Base-by-base conservation (phyloP, 2,329 filamentous ascomycete species). In the Neophaeococcomyces aloes region DNA sequence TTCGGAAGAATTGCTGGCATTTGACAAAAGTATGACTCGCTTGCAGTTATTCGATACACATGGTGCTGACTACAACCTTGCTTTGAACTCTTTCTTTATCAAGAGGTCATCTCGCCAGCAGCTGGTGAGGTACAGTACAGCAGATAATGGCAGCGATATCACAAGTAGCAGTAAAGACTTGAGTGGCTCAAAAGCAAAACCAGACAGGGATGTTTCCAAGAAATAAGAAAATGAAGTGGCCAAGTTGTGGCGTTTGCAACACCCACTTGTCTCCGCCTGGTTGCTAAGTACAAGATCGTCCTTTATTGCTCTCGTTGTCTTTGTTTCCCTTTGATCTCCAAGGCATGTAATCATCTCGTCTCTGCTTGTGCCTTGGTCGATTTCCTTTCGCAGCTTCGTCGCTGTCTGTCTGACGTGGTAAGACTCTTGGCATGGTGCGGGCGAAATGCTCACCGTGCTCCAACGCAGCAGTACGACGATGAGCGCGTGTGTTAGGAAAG, bases 401-500 rank as follows among this genome's bases (percentile, higher is more conserved):
- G 17, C 25, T 29, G 31, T 8, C 25, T 30, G 31, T 27, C 25
- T 29, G 30, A 33, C 38, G 19, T 18, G 10, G 4, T 14, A 31
- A 34, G 29, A 10, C 17, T 27, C 13, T 35, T 32, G 18, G 8
- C 30, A 42, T 30, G 39, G 19, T 25, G 23, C 23, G 5, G 30
- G 39, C 39, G n/a, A 30, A 15, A 10, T 15, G 35, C 19, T 29
- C 39, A 31, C 30, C 31, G 19, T 35, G 31, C 21, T 18, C 39
- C 17, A n/a, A n/a, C n/a, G 19, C 14, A 15, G 27, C 39, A 30
- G 34, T 14, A 27, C 11, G 29, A 15, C 31, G 4, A 42, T 25
- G 39, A 42, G 7, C 18, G 15, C 30, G 17, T 42, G 39, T 7
- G n/a, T 14, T 43, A 38, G 40, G 49, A 49, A 38, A 46, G 39